A percentile compares a stretch with the other conserved stretches of the same genome.
Evolutionary conservation across 176 grass and related monocot species (phyloP).

Genomic region (Oryza meyeriana): DNA sequence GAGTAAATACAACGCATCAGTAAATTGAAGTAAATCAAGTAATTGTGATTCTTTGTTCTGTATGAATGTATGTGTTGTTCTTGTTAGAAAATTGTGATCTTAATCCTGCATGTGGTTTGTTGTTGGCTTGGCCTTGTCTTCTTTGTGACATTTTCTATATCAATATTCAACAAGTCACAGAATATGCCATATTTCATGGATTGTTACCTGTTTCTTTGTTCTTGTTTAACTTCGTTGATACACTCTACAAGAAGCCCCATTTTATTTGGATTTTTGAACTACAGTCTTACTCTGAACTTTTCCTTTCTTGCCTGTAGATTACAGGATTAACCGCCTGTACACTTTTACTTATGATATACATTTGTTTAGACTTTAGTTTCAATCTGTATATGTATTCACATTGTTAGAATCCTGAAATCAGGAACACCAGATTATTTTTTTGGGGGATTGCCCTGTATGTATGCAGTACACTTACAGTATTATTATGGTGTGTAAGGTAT

Average conservation of each 20-base stretch:
- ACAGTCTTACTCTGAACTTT: conserved; percentile 2
- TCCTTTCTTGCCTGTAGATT: conserved; percentile 3
- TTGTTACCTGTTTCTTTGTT: background rate
- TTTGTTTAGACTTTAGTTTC: conserved; percentile 18
- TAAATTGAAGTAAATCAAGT: conserved; percentile 1
- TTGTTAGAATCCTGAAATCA: background rate
- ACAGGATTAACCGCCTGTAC: background rate
- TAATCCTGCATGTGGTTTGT: background rate
- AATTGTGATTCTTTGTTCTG: background rate
- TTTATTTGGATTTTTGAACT: background rate
- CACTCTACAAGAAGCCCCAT: background rate
- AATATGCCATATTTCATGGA: background rate
- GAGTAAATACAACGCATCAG: background rate
- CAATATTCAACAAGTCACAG: background rate
- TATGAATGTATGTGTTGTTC: background rate
- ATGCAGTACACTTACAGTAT: background rate
- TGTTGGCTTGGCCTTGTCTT: background rate
- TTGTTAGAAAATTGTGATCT: background rate
- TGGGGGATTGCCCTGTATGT: background rate
- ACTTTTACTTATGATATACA: background rate
- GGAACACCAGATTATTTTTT: background rate
- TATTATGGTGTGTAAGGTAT: background rate
- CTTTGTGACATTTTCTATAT: background rate
- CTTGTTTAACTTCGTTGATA: background rate
- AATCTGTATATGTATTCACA: background rate